Evolutionary conservation across 2,329 filamentous ascomycete genomes (phyloP).

Genomic region (Ophiostoma himal-ulmi): DNA sequence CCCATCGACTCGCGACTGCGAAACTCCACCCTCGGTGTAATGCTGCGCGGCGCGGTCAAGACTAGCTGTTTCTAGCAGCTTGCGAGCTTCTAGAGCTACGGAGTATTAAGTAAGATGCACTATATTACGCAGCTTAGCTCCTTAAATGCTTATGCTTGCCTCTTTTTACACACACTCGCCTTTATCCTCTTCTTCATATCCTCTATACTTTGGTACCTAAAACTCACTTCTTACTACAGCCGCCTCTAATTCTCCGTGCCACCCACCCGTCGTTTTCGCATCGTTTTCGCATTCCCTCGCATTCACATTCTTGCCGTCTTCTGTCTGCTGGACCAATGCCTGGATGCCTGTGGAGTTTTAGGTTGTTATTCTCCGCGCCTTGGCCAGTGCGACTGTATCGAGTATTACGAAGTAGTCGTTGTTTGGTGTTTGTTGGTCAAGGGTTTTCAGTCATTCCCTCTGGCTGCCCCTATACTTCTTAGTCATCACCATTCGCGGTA

Average conservation of each 20-base stretch:
- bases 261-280: slow-evolving; percentile 13
- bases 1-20: too few relatives aligned
- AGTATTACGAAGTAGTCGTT: too few relatives aligned
- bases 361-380: neutral
- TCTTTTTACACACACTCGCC: neutral
- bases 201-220: neutral
- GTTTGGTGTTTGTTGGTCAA: too few relatives aligned
- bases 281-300: slow-evolving; percentile 10
- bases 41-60: neutral
- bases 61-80: neutral
- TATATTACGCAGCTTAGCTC: neutral
- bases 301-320: neutral
- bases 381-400: too few relatives aligned
- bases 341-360: neutral
- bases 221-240: neutral
- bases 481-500: neutral
- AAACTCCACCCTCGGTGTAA: neutral
- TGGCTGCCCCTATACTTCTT: neutral
- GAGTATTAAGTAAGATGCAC: neutral
- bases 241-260: neutral
- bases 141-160: neutral
- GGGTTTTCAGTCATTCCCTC: too few relatives aligned
- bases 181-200: neutral
- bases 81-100: neutral
- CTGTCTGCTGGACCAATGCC: neutral